phyloP scores from a whole-genome alignment of 1,284 basidiomycete genomes.

The Malassezia furfur region DNA sequence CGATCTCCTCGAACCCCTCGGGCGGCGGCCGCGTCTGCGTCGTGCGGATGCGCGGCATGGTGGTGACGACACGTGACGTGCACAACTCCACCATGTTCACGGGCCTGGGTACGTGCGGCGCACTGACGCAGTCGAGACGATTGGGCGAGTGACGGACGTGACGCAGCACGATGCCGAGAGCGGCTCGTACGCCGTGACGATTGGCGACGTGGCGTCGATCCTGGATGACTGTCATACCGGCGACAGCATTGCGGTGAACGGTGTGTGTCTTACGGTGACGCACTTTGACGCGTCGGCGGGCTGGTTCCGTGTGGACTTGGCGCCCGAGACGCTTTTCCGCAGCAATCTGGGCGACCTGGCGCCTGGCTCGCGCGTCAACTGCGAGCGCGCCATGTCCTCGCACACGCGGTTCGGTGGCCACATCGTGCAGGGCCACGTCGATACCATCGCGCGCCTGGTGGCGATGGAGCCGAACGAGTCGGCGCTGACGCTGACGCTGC shows the following conservation, averaged over 20 bases:
- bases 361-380: slow-evolving; percentile 74
- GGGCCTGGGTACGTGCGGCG: slow-evolving; percentile 26
- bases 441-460: slow-evolving; percentile 59
- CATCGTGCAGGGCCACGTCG: slow-evolving; percentile 76
- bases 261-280: slow-evolving; percentile 77
- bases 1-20: slow-evolving; percentile 94
- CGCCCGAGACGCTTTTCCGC: slow-evolving; percentile 82
- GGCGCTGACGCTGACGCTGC: slow-evolving; percentile 70
- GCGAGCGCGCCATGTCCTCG: slow-evolving; percentile 85
- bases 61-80: background rate
- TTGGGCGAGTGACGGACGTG: slow-evolving; percentile 63
- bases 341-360: slow-evolving; percentile 71
- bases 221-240: slow-evolving; percentile 84
- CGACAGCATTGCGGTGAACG: slow-evolving; percentile 84
- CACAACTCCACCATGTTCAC: slow-evolving; percentile 27
- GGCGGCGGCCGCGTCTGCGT: slow-evolving; percentile 88
- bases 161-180: slow-evolving; percentile 52
- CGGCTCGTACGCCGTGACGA: slow-evolving; percentile 70
- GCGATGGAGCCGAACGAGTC: slow-evolving; percentile 68
- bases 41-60: slow-evolving; percentile 91
- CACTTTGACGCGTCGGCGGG: slow-evolving; percentile 54
- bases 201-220: slow-evolving; percentile 64
- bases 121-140: slow-evolving; percentile 55
- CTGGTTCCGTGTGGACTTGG: slow-evolving; percentile 84
- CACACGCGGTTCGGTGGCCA: slow-evolving; percentile 91